phyloP scores from a whole-genome alignment of 768 basidiomycete species.

The Gymnopilus junonius region DNA sequence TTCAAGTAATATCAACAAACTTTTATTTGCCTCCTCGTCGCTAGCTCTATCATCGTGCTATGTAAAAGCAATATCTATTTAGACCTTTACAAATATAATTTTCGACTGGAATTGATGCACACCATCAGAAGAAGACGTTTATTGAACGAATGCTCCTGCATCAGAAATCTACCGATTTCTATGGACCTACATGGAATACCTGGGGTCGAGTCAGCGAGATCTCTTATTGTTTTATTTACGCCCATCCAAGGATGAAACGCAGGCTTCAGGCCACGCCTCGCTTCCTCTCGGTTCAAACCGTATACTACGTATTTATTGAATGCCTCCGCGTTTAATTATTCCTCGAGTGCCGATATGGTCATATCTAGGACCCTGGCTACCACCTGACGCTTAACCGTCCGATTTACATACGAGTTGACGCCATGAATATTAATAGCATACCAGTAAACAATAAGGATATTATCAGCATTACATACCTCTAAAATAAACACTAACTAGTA shows the following conservation, averaged over 20 bases:
- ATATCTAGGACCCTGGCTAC: background rate
- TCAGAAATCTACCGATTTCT: too few species aligned
- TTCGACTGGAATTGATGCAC: too few species aligned
- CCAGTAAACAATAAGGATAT: conserved; percentile 1
- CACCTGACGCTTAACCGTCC: too few species aligned
- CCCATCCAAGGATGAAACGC: background rate
- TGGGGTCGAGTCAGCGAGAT: background rate
- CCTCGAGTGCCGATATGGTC: background rate
- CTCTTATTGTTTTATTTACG: background rate
- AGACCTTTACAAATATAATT: too few species aligned
- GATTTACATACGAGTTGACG: background rate
- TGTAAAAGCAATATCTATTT: too few species aligned
- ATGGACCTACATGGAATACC: background rate
- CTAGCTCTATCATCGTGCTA: too few species aligned
- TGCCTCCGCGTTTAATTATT: background rate
- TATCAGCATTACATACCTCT: too few species aligned
- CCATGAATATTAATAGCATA: background rate
- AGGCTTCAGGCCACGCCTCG: background rate
- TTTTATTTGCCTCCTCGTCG: too few species aligned
- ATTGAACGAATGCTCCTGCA: too few species aligned
- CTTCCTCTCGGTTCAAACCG: too few species aligned
- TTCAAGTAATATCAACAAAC: background rate
- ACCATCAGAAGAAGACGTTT: too few species aligned
- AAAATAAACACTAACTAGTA: too few species aligned
- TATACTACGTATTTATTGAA: background rate